Evolutionary conservation across 768 basidiomycete genomes (phyloP), one percentile per base, ranked within the genome.

Genomic region (Candolleomyces aberdarensis): DNA sequence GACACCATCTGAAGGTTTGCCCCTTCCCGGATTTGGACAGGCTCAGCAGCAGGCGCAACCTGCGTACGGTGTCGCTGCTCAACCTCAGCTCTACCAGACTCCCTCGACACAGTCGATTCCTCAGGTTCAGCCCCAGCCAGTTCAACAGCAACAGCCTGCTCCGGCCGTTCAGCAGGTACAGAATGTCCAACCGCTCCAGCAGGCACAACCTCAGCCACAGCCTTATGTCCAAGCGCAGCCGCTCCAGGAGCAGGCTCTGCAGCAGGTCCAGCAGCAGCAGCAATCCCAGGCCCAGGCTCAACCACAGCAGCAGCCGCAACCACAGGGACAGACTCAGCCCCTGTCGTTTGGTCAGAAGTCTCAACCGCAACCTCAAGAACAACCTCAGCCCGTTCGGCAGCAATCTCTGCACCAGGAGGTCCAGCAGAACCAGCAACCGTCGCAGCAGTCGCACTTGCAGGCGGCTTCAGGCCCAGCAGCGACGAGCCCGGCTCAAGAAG

Each of bases 211-310:
- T 11, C 36, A 36, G 36, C 36, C 36, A 8, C 36, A 36, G 36
- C 36, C 36, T 36, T 36, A 36, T 36, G 11, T 36, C 6, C 36
- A 36, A 17, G 73, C 70, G 51, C 65, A 64, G 48, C 65, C 20
- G 31, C 39, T 52, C n/a, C 68, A 61, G 26, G 64, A 66, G 26
- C 63, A 54, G 17, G 50, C 59, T 15, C 71, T 72, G 44, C 61
- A 67, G 8, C 49, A n/a, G 29, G 19, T 40, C 19, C 19, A 59
- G 20, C 36, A 22, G 13, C 17, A n/a, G 49, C 49, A 31, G 32
- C 44, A 22, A 3, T 5, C 31, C 47, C 56, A 57, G 26, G n/a
- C 40, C 10, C 56, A 19, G 20, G 40, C 36, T 41, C 57, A 47
- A 29, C 17, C 43, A 52, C 60, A 61, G 44, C 55, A 31, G 10